These are phyloP conservation scores for Aspergillus affinis DNA, from an alignment of 495 filamentous ascomycete species.

Conservation along the genomic window DNA sequence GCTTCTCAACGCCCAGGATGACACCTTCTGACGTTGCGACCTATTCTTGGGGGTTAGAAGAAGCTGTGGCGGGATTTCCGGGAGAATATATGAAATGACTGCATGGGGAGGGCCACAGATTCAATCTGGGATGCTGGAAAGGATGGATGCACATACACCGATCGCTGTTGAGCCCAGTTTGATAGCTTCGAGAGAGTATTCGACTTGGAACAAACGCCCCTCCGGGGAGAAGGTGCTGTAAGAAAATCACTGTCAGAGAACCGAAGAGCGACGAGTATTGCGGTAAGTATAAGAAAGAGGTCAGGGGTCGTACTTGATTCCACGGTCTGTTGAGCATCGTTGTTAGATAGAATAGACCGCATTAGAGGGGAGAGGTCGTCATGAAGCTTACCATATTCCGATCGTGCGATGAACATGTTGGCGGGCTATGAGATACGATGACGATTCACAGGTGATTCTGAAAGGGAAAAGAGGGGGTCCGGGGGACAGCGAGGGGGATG, in stretches of 20 bases:
- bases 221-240: conserved; percentile 98
- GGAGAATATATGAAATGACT: background rate
- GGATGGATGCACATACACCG: conserved; percentile 59
- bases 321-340: conserved; percentile 70
- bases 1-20: conserved; percentile 97
- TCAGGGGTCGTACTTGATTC: conserved; percentile 79
- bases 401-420: conserved; percentile 99
- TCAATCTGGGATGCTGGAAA: conserved; percentile 2
- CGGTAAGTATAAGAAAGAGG: background rate
- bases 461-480: conserved; percentile 1
- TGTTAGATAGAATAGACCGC: conserved; percentile 29
- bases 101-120: background rate
- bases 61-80: background rate
- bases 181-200: conserved; percentile 99
- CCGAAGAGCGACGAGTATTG: background rate
- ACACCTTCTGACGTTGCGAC: conserved; percentile 91
- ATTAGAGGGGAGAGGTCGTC: conserved; percentile 21
- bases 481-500: conserved; percentile 5
- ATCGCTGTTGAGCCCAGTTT: conserved; percentile 98
- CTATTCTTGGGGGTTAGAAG: conserved; percentile 41
- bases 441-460: conserved; percentile 5
- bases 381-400: conserved; percentile 88
- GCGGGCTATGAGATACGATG: conserved; percentile 15
- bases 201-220: conserved; percentile 99
- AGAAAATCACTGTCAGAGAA: conserved; percentile 28